Percentiles rank a stretch among this genome's conserved stretches.
These are phyloP conservation scores for Pseudomonodictys pantanalensis DNA, from an alignment of 495 filamentous ascomycete genomes.

Conservation along the genomic window DNA sequence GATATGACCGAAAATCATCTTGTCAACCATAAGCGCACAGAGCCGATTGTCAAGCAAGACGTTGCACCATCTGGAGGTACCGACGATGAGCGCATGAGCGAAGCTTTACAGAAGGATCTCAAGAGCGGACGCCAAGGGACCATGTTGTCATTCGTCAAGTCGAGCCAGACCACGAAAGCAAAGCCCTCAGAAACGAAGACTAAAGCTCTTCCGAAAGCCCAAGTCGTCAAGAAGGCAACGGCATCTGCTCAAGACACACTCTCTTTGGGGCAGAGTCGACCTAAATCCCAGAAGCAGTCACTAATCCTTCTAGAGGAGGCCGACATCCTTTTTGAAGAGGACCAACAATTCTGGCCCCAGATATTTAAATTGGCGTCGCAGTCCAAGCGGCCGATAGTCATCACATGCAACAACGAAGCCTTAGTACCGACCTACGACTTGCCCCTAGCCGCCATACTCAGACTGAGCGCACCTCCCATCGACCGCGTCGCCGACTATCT, in stretches of 20 bases:
- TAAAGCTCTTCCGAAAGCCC: conserved; percentile 26
- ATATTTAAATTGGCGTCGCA: conserved; percentile 71
- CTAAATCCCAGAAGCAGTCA: conserved; percentile 83
- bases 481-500: conserved; percentile 76
- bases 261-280: conserved; percentile 44
- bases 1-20: conserved; percentile 97
- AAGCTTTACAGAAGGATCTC: conserved; percentile 49
- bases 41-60: conserved; percentile 24
- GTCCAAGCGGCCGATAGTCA: conserved; percentile 85
- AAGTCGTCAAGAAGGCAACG: conserved; percentile 9
- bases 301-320: conserved; percentile 93
- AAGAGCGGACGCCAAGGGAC: conserved; percentile 69
- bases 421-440: conserved; percentile 68
- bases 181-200: conserved; percentile 14
- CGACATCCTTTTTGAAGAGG: conserved; percentile 89
- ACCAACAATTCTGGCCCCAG: conserved; percentile 90
- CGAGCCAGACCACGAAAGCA: conserved; percentile 19
- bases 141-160: conserved; percentile 73
- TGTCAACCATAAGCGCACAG: conserved; percentile 53
- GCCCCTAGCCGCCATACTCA: conserved; percentile 78
- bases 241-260: conserved; percentile 18
- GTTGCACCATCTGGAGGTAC: conserved; percentile 9
- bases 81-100: conserved; percentile 19
- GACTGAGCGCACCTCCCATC: conserved; percentile 65
- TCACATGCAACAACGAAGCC: conserved; percentile 90